Evolutionary conservation across 139 green algal species (phyloP).

Genomic region (Yamagishiella unicocca): DNA sequence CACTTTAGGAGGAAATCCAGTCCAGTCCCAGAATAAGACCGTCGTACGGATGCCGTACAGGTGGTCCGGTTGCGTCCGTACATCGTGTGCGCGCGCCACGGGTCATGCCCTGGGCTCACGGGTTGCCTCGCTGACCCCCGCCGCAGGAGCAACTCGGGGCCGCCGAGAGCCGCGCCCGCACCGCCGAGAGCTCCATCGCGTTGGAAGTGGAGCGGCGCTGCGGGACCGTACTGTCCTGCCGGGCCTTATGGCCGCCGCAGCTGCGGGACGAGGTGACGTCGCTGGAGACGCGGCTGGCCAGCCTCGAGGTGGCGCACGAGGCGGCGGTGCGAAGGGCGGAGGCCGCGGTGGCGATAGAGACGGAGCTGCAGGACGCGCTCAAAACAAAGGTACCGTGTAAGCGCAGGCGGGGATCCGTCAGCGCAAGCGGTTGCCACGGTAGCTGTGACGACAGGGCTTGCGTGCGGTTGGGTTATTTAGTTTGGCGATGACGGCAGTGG

Average conservation of each 20-base stretch:
- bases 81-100: too few relatives aligned
- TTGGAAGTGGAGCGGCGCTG: conserved; percentile 63
- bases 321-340: conserved; percentile 41
- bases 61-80: too few relatives aligned
- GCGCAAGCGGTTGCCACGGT: too few relatives aligned
- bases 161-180: conserved; percentile 43
- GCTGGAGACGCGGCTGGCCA: conserved; percentile 26
- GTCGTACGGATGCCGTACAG: too few relatives aligned
- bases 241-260: conserved; percentile 63
- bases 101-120: too few relatives aligned
- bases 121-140: too few relatives aligned
- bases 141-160: not conserved
- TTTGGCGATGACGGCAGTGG: too few relatives aligned
- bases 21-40: too few relatives aligned
- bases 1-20: too few relatives aligned
- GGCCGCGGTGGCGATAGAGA: conserved; percentile 21
- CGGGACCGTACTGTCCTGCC: conserved; percentile 48
- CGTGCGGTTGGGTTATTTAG: too few relatives aligned
- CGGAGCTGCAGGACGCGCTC: conserved; percentile 16
- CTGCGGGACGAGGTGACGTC: conserved; percentile 62
- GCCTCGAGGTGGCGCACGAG: conserved; percentile 29
- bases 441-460: too few relatives aligned
- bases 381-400: not conserved
- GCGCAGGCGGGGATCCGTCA: too few relatives aligned
- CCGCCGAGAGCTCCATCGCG: conserved; percentile 53